Base-by-base conservation (phyloP, 1,139 yeast genomes). In the Candida glucosophila region DNA sequence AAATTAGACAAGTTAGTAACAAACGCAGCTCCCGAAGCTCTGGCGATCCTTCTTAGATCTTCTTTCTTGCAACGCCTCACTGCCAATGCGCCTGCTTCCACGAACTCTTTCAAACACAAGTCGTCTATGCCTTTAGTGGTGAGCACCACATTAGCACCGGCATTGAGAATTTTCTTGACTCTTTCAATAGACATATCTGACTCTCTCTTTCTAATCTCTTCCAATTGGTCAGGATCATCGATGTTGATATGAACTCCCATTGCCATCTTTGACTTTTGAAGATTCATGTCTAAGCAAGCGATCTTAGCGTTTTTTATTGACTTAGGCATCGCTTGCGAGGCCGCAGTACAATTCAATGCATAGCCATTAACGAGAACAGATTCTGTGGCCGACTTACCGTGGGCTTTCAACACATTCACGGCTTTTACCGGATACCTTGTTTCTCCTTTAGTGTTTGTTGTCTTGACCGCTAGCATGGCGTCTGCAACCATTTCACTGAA, bases 71-170 rank as follows among this genome's bases (percentile, higher is more conserved):
- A 88, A 44, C 99, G 77, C 65, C 99, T 79, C 22, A 92, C 98
- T 10, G 94, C 98, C 90, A 92, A 86, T 26, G 90, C 92, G 23
- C 90, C 88, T 22, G 88, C 83, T 57, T 92, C 98, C 29, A 90
- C 92, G 55, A 92, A 90, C 52, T 83, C 90, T 58, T 92, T 92
- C 46, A 92, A 67, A 52, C 96, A 88, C 54, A 90, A 69, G 52
- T 92, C 98, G 56, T 92, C 99, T 43, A 92, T 92, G 41, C 98
- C 99, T 61, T 92, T 90, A 15, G 99, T 90, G 19, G 99, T 92
- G 36, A 92, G 66, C 19, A 92, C 85, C 29, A 92, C 98, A 46
- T 90, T 92, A 29, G 98, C 98, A 36, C 99, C 99, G 6, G 97
- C 77, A 37, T 67, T 74, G 47, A 92, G 73, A 48, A 92, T 83